Evolutionary conservation across 2,329 filamentous ascomycete genomes (phyloP).

Genomic region (Plectosphaerella sp.): DNA sequence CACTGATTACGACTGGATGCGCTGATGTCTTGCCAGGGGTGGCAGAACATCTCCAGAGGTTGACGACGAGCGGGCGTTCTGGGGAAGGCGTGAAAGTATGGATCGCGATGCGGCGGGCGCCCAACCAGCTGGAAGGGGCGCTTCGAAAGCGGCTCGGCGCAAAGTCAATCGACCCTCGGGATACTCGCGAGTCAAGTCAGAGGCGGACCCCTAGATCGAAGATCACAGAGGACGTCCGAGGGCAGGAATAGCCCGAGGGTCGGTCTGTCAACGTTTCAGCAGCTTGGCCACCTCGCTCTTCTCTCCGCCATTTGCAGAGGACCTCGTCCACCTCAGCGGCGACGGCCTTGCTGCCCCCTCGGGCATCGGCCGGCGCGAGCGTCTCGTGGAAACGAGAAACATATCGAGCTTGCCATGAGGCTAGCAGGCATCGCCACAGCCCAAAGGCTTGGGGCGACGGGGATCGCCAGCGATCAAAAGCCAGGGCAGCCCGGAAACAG

Average conservation of each 20-base stretch:
- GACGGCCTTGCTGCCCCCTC: background rate
- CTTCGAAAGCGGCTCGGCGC: too few species aligned
- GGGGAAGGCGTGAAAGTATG: background rate
- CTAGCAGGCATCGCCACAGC: background rate
- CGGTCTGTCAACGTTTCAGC: constrained; percentile 14
- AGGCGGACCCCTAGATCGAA: too few species aligned
- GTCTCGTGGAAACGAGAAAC: background rate
- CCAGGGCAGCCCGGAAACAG: background rate
- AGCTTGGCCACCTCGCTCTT: constrained; percentile 8
- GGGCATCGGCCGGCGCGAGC: background rate
- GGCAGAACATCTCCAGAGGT: background rate
- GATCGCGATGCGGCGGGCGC: too few species aligned
- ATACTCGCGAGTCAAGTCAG: too few species aligned
- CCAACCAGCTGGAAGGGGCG: too few species aligned
- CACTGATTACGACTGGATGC: constrained; percentile 4
- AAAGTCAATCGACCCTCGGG: too few species aligned
- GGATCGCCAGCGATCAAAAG: background rate
- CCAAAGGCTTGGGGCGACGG: background rate
- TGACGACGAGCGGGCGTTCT: background rate
- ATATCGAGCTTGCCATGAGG: background rate
- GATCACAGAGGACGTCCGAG: background rate
- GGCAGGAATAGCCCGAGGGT: constrained; percentile 6
- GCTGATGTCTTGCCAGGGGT: constrained; percentile 6
- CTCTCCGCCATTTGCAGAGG: constrained; percentile 4
- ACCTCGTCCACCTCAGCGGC: background rate